Evolutionary conservation across 805 yeast species (phyloP).

Genomic region (Yamadazyma scolyti): DNA sequence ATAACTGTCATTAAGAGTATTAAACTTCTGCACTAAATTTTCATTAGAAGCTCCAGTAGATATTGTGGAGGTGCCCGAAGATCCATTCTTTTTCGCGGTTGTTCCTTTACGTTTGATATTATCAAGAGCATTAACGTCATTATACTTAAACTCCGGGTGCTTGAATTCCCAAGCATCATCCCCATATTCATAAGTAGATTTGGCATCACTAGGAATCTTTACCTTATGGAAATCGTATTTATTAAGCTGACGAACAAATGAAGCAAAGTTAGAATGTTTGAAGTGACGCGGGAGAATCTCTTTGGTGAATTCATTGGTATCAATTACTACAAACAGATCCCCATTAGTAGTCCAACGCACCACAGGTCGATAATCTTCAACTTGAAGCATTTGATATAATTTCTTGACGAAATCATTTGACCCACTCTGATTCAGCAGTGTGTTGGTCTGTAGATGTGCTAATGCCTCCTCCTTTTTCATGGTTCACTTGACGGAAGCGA

Average conservation of each 20-base stretch:
- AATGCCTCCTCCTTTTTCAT: slow-evolving; percentile 8
- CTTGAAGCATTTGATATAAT: slow-evolving; percentile 79
- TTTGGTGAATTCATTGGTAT: slow-evolving; percentile 86
- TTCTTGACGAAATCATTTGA: slow-evolving; percentile 81
- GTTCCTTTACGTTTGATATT: slow-evolving; percentile 85
- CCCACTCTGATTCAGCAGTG: slow-evolving; percentile 38
- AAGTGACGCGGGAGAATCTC: slow-evolving; percentile 88
- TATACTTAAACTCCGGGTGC: slow-evolving; percentile 81
- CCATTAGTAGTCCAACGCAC: slow-evolving; percentile 88
- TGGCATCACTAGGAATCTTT: slow-evolving; percentile 64
- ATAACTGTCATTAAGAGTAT: slow-evolving; percentile 25
- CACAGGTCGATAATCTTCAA: slow-evolving; percentile 65
- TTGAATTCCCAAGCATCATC: slow-evolving; percentile 92
- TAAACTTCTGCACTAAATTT: slow-evolving; percentile 6
- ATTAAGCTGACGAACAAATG: slow-evolving; percentile 93
- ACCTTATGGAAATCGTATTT: slow-evolving; percentile 98
- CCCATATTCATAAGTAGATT: slow-evolving; percentile 51
- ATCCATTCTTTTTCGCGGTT: slow-evolving; percentile 38
- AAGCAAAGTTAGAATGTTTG: slow-evolving; percentile 92
- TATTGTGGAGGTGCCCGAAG: background rate
- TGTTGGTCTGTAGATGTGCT: slow-evolving; percentile 10
- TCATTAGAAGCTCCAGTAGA: slow-evolving; percentile 1
- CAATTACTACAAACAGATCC: slow-evolving; percentile 82
- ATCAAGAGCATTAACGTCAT: slow-evolving; percentile 76
- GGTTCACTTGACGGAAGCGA: too few relatives aligned